Base-by-base conservation (phyloP, 768 basidiomycete species). In the Lactifluus echinatus region DNA sequence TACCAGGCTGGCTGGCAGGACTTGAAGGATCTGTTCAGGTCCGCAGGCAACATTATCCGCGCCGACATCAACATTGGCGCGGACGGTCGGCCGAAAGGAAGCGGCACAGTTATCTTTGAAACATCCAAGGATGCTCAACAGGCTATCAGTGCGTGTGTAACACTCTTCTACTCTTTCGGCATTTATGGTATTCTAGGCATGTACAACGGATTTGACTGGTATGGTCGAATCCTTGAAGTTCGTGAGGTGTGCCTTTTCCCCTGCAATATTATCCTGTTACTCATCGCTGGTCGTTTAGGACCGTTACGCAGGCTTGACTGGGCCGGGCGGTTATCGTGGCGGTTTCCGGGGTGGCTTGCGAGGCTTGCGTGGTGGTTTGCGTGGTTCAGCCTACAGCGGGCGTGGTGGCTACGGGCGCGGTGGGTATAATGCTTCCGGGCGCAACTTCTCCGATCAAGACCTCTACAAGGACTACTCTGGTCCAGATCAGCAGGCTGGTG, bases 1-100 rank as follows among this genome's bases (percentile, higher is more conserved):
- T 92, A 90, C 68, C 92, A 94, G 73, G 93, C 93, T n/a, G 92
- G 92, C 29, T 99, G 95, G 95, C 95, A 99, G 69, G 95, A 98
- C 69, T 74, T 98, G 55, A 98, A 98, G 68, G 95, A 98, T 70
- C 75, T 98, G 28, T 97, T 98, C 85, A 85, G 95, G 55, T 83
- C 90, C 28, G 90, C 95, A 44, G 95, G 95, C 7, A 89, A 91
- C 67, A 94, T 99, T 64, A 83, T 97, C 62, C 84, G 95, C 45
- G 93, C 95, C 55, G 95, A 98, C 69, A 92, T 97, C 61, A 93
- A 94, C 64, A 87, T 95, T 56, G 91, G 89, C 57, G 83, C 85
- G 21, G 93, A 96, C 70, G 94, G 94, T 26, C 81, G 85, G 12
- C 93, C 95, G 15, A 95, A 96, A 69, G 95, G 95, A 21, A 95